Base-by-base conservation (phyloP, 1,139 yeast genomes). In the Protomyces pachydermus region DNA sequence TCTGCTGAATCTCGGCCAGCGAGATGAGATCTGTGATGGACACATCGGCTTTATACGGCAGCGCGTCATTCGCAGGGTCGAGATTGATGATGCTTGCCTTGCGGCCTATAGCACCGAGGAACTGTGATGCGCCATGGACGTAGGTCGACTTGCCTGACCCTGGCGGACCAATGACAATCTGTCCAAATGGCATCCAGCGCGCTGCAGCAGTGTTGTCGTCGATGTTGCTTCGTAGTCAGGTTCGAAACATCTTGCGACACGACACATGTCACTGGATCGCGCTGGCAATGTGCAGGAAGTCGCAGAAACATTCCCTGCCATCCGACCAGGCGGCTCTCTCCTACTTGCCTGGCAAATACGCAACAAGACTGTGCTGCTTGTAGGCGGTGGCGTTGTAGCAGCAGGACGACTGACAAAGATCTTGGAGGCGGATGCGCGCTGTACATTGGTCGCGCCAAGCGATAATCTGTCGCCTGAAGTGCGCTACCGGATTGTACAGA, bases 71-170 rank as follows among this genome's bases (percentile, higher is more conserved):
- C 1, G 99, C 98, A 0, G 98, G 97, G 72, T 95, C 99, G 67
- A 95, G 79, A 72, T 95, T 95, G 39, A 95, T 80, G 2, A 93
- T 81, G 48, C 88, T 81, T 65, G 89, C 85, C 70, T 89, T 88
- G 65, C 99, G 79, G 6, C 99, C 99, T 56, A 95, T 90, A 0
- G 98, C 97, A 66, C 88, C 86, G 71, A 91, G 80, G 74, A 95
- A 93, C 78, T 93, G 98, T 70, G 82, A 82, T 85, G 93, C 78
- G 34, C 98, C 98, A 74, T 85, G 80, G 73, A 98, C 91, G 74
- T 89, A 95, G 0, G 98, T 95, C 0, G 97, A 89, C 73, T 95
- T 95, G 1, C 99, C 99, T 0, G 96, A 82, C 1, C 98, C 99
- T 0, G 99, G 98, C 0, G 98, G 98, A 0, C 99, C 99, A 45